Evolutionary conservation across 2,329 filamentous ascomycete genomes (phyloP), one percentile per base, ranked within the genome.

Genomic region (Zarea fungicola): DNA sequence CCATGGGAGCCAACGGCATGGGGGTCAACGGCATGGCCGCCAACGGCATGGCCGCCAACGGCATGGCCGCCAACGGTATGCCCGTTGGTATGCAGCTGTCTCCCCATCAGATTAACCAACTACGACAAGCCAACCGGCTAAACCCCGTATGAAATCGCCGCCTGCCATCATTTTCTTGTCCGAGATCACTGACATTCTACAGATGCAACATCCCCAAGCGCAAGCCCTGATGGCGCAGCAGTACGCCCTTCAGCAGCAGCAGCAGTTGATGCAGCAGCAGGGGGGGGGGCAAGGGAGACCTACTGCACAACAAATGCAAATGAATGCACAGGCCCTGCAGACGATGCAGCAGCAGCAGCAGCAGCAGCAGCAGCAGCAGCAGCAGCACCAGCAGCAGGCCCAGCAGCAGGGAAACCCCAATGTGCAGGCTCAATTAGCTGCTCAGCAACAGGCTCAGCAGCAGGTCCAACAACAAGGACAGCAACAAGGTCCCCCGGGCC

Each of bases 51-150:
- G 16, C 26, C 7, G 44, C 44, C 28, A 48, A 83, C 68, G 68
- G 70, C 16, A 73, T 71, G 53, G 69, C 55, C 23, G 60, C 62
- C 26, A 62, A 62, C 28, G 62, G 70, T 16, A 76, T 80, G 57
- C 76, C 70, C 29, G 78, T 83, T 61, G 73, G 70, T 4, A 77
- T 82, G 63, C 73, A 64, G 57, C 57, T 72, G 43, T 65, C 64
- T 45, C 66, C 65, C 19, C 74, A 77, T 51, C 78, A 80, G 57
- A 64, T 78, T 28, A 68, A 74, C 39, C 73, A 75, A 37, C 71
- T 81, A 57, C 67, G 77, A 53, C 66, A 67, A 45, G 55, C 57
- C 41, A 65, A 71, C 51, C 65, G 58, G 34, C 44, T 72, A 39
- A 63, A 65, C 44, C 70, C 72, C 48, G 73, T 77, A 54, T 66